Evolutionary conservation across 768 basidiomycete genomes (phyloP), one percentile per base, ranked within the genome.

Genomic region (Pleurotus ostreatus): DNA sequence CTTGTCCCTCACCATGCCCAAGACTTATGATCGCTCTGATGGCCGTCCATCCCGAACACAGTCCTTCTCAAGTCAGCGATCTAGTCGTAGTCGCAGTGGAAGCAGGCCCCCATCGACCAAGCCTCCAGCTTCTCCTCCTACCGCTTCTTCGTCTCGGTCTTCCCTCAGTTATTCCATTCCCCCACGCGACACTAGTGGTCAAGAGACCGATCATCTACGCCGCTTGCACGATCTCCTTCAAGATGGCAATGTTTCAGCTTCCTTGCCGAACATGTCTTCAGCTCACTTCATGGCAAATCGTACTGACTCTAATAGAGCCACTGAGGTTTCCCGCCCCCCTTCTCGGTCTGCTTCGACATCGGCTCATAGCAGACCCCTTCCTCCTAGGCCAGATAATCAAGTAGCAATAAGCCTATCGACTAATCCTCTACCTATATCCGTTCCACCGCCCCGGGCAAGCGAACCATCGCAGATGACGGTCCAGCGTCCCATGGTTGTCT

Each of bases 151-250:
- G 55, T 57, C 51, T 61, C 56, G 56, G 39, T 12, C 62, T 60
- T 18, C 68, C 59, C 52, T 40, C 49, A 57, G 41, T 43, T 49
- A 52, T 62, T 56, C 40, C 48, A 62, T 53, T 60, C 46, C 45
- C 67, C 62, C 62, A 54, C 59, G 64, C 41, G 60, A 60, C 38
- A 59, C 56, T 41, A 61, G 62, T 39, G 56, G 61, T 34, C 65
- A 66, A 46, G 67, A 72, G 62, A 62, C 65, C 43, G 64, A 71
- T 45, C 65, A 61, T 45, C 62, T 73, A 43, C 69, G 71, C 34
- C 74, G 78, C 57, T 65, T 85, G 6, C 70, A 78, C 26, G 78
- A 80, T 57, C 68, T 84, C 8, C 73, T 84, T 11, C 72, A 71
- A 46, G 76, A 77, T 52, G 67, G 75, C 15, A 60, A 66, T 44